Base-by-base conservation (phyloP, 805 yeast genomes). In the Kluyveromyces siamensis region DNA sequence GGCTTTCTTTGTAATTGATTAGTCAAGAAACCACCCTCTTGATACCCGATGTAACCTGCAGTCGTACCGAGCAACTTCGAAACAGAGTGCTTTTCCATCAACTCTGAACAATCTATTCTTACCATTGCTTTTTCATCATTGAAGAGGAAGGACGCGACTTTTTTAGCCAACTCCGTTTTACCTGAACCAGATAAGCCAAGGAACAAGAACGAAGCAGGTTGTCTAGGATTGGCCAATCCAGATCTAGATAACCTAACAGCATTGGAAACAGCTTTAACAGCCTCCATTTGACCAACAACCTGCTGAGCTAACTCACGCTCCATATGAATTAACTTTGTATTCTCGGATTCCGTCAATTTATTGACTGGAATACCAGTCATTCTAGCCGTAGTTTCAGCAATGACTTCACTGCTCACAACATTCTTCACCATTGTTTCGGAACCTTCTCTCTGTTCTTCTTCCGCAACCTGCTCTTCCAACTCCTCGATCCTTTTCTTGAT, bases 111-210 rank as follows among this genome's bases (percentile, higher is more conserved):
- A 69, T 93, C 99, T 55, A 93, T 89, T 72, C 99, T 83, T 63
- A 93, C 86, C 87, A 93, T 91, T 45, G 96, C 96, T 70, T 83
- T 85, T 66, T 91, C 97, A 65, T 93, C 98, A 46, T 95, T 87
- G 71, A 93, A 93, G 61, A 93, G 75, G 73, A 93, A 93, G 0
- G 95, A 96, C 10, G 99, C 98, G 25, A 93, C 77, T 61, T 90
- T 93, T 79, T 93, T 93, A 21, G 99, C 98, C 58, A 93, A 75
- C 68, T 93, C 98, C 8, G 99, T 93, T 76, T 93, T 93, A 79
- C 99, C 99, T 7, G 96, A 88, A 59, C 99, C 99, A 2, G 96
- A 87, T 51, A 91, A 77, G 51, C 99, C 99, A 52, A 95, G 73
- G 77, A 93, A 93, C 62, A 93, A 63, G 77, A 93, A 93, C 13